A percentile compares a stretch with the other conserved stretches of the same genome.
Conservation (phyloP, 345 rosid species). For the Salix koriyanagi region DNA sequence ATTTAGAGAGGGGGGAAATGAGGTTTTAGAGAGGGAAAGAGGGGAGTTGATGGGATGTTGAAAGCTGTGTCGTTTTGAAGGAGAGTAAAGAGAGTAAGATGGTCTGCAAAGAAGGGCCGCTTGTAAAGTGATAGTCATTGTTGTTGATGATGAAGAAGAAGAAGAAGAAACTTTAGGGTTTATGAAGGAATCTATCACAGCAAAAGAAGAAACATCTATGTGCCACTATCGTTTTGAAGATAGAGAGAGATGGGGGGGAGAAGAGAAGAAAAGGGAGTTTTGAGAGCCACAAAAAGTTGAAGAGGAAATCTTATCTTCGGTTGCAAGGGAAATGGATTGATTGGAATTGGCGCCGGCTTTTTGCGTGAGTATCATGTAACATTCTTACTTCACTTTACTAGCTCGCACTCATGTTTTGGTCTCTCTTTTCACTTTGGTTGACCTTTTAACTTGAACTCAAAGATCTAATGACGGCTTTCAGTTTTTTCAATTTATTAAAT, state of each 20-base stretch:
- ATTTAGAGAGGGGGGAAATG: constrained; percentile 14
- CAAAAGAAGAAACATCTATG: not conserved
- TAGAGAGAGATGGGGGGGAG: not conserved
- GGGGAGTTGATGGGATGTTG: not conserved
- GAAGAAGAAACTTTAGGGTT: constrained; percentile 35
- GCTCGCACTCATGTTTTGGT: not conserved
- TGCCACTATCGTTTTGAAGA: not conserved
- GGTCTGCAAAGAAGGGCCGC: constrained; percentile 62
- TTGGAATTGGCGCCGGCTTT: constrained; percentile 33
- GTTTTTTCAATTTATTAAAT: not conserved
- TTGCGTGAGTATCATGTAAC: not conserved
- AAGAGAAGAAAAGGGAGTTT: not conserved
- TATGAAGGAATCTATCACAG: constrained; percentile 8
- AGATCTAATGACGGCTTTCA: not conserved
- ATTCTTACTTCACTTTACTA: not conserved
- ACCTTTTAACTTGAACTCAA: not conserved
- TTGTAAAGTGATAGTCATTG: constrained; percentile 62
- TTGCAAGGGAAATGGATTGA: constrained; percentile 15
- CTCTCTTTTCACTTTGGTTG: not conserved
- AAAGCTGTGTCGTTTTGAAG: not conserved
- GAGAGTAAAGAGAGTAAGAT: constrained; percentile 22
- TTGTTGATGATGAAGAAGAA: not conserved
- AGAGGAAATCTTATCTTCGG: constrained; percentile 20
- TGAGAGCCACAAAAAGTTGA: constrained; percentile 13
- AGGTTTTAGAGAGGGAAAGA: constrained; percentile 17